Percentiles rank a stretch among this genome's conserved stretches.
phyloP scores from a whole-genome alignment of 129 eudicot species.

The Helichrysum umbraculigerum region DNA sequence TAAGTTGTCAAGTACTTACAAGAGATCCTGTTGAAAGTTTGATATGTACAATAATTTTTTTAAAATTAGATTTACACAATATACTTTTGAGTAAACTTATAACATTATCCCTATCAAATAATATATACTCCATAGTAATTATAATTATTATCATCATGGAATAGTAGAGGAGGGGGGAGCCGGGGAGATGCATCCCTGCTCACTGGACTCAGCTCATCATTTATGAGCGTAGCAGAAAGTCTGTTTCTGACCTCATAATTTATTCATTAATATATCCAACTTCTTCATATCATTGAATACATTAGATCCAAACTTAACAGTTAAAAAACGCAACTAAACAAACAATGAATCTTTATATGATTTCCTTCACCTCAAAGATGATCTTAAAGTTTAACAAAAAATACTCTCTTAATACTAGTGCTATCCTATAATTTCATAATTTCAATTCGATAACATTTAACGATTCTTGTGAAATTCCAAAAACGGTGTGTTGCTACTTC shows the following conservation, averaged over 20 bases:
- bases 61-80: too few relatives aligned
- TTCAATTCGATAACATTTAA: background rate
- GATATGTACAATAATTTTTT: too few relatives aligned
- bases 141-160: too few relatives aligned
- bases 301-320: too few relatives aligned
- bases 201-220: background rate
- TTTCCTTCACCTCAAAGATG: background rate
- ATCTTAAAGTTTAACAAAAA: background rate
- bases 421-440: background rate
- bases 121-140: too few relatives aligned
- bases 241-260: background rate
- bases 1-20: too few relatives aligned
- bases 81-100: too few relatives aligned
- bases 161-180: background rate
- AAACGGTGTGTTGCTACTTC: constrained; percentile 17
- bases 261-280: background rate
- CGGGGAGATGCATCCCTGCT: background rate
- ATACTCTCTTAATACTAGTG: background rate
- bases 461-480: background rate
- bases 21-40: too few relatives aligned
- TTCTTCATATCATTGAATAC: background rate
- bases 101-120: background rate
- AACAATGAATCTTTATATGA: too few relatives aligned
- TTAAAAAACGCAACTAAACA: too few relatives aligned
- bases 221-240: background rate